Conservation (phyloP, 2,329 filamentous ascomycete species). For the Botryotinia convoluta region DNA sequence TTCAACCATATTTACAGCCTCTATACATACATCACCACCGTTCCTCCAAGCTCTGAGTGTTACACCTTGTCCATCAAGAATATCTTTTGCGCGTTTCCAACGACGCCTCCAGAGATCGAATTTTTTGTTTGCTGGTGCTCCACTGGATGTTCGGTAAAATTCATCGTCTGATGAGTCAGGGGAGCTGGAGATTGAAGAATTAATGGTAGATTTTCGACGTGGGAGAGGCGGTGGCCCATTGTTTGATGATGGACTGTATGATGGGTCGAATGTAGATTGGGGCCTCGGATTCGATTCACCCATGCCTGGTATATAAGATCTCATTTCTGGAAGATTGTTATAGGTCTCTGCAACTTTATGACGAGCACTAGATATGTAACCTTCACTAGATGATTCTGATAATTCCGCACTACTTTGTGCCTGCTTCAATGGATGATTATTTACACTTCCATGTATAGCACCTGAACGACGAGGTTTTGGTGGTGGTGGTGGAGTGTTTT, state of each 20-base stretch:
- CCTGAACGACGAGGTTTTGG: constrained; percentile 31
- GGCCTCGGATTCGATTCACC: neutral
- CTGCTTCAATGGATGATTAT: constrained; percentile 33
- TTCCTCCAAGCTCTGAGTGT: constrained; percentile 70
- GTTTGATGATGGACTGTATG: constrained; percentile 17
- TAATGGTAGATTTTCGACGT: constrained; percentile 25
- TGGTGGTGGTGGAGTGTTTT: constrained; percentile 41
- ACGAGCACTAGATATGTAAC: constrained; percentile 35
- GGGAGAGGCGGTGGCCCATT: constrained; percentile 29
- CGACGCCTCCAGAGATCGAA: constrained; percentile 70
- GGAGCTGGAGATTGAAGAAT: constrained; percentile 21
- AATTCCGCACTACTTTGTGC: constrained; percentile 32
- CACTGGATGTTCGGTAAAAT: constrained; percentile 24
- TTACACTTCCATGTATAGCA: constrained; percentile 12
- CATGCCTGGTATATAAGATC: constrained; percentile 34
- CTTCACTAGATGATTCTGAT: constrained; percentile 25
- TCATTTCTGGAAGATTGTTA: constrained; percentile 37
- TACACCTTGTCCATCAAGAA: constrained; percentile 63
- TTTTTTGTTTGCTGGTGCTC: constrained; percentile 56
- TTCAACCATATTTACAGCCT: constrained; percentile 64
- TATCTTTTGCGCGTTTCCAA: constrained; percentile 61
- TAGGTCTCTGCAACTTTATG: constrained; percentile 36
- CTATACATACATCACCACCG: constrained; percentile 66
- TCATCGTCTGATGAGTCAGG: constrained; percentile 36
- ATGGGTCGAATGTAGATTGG: neutral